Conservation (phyloP, 306 rosid species). For the Canavalia ensiformis region DNA sequence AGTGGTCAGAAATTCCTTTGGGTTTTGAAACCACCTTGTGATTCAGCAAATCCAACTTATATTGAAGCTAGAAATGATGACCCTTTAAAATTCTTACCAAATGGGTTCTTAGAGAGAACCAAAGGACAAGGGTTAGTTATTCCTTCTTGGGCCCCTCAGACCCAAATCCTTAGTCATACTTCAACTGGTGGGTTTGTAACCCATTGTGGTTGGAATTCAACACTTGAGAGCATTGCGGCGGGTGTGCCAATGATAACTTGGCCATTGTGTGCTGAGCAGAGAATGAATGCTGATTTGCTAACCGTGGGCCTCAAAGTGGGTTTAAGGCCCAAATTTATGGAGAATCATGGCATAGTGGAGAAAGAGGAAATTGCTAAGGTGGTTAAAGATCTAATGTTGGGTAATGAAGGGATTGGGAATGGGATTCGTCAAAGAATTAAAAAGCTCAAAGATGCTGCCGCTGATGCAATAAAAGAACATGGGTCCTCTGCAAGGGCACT, state of each 20-base stretch:
- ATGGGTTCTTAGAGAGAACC: constrained; percentile 46
- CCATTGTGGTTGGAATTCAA: constrained; percentile 24
- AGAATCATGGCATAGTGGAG: not conserved
- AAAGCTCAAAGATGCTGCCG: too few species aligned
- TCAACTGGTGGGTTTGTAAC: constrained; percentile 43
- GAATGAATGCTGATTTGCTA: constrained; percentile 25
- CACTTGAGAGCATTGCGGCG: not conserved
- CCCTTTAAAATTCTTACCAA: constrained; percentile 40
- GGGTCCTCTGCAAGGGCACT: too few species aligned
- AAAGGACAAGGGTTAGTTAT: constrained; percentile 35
- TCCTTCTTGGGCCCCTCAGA: constrained; percentile 47
- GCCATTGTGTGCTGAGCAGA: constrained; percentile 35
- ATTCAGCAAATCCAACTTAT: constrained; percentile 36
- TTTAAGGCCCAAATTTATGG: not conserved
- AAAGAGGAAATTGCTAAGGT: too few species aligned
- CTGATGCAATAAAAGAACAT: too few species aligned
- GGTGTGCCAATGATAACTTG: constrained; percentile 39
- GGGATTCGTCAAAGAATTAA: too few species aligned
- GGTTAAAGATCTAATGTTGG: too few species aligned
- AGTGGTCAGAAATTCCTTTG: constrained; percentile 49
- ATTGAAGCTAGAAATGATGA: not conserved
- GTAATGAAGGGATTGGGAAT: too few species aligned
- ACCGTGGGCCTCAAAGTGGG: constrained; percentile 7
- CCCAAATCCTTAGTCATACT: not conserved
- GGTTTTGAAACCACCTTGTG: constrained; percentile 50